Evolutionary conservation across 805 yeast genomes (phyloP).

Genomic region (Candida loeiensis): DNA sequence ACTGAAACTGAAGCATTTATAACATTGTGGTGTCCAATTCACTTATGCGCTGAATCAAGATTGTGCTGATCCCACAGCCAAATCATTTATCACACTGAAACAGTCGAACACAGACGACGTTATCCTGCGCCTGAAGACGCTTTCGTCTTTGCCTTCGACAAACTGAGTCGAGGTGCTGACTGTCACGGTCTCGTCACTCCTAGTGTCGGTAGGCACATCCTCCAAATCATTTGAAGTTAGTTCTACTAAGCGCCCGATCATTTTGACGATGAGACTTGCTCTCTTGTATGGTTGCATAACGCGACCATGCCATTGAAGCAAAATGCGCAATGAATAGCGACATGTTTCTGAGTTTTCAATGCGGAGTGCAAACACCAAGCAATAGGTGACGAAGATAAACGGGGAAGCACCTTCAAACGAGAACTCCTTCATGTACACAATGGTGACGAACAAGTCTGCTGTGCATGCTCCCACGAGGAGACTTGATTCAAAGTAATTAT

Average conservation of each 20-base stretch:
- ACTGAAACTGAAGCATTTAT: too few species aligned
- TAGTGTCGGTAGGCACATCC: not conserved
- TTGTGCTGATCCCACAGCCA: not conserved
- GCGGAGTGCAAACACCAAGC: constrained; percentile 11
- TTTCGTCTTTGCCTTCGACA: not conserved
- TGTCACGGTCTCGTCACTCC: not conserved
- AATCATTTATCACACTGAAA: constrained; percentile 21
- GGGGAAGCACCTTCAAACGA: not conserved
- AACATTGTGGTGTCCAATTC: too few species aligned
- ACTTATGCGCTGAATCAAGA: too few species aligned
- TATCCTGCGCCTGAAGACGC: constrained; percentile 13
- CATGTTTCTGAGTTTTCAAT: constrained; percentile 14
- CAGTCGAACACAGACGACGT: constrained; percentile 24
- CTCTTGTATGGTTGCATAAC: not conserved
- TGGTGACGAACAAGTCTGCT: constrained; percentile 10
- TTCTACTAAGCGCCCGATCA: not conserved
- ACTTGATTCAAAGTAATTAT: constrained; percentile 16
- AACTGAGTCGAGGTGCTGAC: not conserved
- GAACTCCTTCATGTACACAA: constrained; percentile 13
- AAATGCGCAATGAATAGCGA: constrained; percentile 1
- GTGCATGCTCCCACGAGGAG: constrained; percentile 16
- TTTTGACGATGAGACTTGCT: not conserved
- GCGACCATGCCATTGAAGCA: not conserved
- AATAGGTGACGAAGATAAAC: constrained; percentile 10
- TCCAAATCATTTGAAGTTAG: not conserved